A percentile compares a stretch with the other conserved stretches of the same genome.
Conservation (phyloP, 208 protist species). For the Trypanosoma boissoni region DNA sequence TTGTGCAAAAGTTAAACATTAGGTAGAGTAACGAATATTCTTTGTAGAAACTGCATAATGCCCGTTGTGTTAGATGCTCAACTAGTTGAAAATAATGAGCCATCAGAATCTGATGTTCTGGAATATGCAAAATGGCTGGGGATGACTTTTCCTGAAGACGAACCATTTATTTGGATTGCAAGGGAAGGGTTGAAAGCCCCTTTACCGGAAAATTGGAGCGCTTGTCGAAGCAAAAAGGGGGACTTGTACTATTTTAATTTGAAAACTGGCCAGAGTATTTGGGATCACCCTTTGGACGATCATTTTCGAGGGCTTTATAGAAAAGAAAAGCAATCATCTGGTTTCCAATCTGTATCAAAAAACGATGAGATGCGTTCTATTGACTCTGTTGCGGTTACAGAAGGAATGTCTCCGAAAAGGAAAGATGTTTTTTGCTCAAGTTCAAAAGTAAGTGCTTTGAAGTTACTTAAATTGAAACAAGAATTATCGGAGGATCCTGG, state of each 20-base stretch:
- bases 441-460: conserved; percentile 26
- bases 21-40: too few relatives aligned
- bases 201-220: conserved; percentile 93
- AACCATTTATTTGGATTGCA: conserved; percentile 93
- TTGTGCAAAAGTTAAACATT: too few relatives aligned
- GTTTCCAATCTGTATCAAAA: conserved; percentile 29
- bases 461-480: conserved; percentile 33
- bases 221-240: conserved; percentile 89
- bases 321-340: conserved; percentile 44
- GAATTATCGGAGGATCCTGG: conserved; percentile 29
- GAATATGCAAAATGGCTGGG: conserved; percentile 95
- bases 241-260: conserved; percentile 97
- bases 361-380: conserved; percentile 16
- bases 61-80: conserved; percentile 85
- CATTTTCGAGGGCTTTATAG: conserved; percentile 87
- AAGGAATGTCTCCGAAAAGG: conserved; percentile 4
- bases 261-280: conserved; percentile 88
- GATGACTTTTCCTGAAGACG: conserved; percentile 90
- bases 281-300: conserved; percentile 95
- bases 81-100: conserved; percentile 86
- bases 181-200: conserved; percentile 92
- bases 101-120: conserved; percentile 87
- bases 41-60: too few relatives aligned
- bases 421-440: conserved; percentile 1
- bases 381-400: background rate